Base-by-base conservation (phyloP, 1,284 basidiomycete species). In the Rhizoctonia solani region DNA sequence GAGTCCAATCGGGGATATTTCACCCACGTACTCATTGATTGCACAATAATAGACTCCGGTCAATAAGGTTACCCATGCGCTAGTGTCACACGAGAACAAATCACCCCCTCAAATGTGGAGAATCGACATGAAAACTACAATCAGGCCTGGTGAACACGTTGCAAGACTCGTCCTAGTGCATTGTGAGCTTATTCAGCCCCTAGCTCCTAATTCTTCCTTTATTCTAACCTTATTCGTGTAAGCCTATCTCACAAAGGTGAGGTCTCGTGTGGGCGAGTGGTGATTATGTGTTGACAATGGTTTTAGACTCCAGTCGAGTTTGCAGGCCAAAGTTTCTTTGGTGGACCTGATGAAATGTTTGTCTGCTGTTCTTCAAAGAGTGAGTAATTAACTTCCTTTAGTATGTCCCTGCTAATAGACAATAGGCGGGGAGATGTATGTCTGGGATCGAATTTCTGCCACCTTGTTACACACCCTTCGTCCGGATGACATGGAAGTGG, bases 391-490 rank as follows among this genome's bases (percentile, higher is more conserved):
- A 41, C 54, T n/a, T 30, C 23, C 14, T 11, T 8, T 29, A 54
- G 16, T 52, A 16, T 41, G 70, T 16, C 68, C 41, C 44, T 16
- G 68, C 58, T 34, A 23, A 47, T 32, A n/a, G 16, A 19, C 2
- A 37, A 14, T 25, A 90, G 89, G 82, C 69, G 89, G 90, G 1
- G 88, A 90, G 72, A 85, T 92, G 30, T 87, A 90, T 72, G 88
- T 92, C n/a, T 92, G 90, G 90, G 89, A 92, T 73, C 83, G 85
- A 67, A 87, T 90, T 75, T 87, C 87, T 6, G 90, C 81, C 83
- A 47, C 54, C 19, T 32, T 70, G 9, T 56, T 69, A 1, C 71
- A 70, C 49, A 67, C 58, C n/a, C 21, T 71, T 8, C 67, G 32
- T 23, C 59, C 59, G 8, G 47, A 52, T 13, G 59, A 52, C 14